phyloP scores from a whole-genome alignment of 2,329 filamentous ascomycete genomes.

The Pochonia chlamydosporia region DNA sequence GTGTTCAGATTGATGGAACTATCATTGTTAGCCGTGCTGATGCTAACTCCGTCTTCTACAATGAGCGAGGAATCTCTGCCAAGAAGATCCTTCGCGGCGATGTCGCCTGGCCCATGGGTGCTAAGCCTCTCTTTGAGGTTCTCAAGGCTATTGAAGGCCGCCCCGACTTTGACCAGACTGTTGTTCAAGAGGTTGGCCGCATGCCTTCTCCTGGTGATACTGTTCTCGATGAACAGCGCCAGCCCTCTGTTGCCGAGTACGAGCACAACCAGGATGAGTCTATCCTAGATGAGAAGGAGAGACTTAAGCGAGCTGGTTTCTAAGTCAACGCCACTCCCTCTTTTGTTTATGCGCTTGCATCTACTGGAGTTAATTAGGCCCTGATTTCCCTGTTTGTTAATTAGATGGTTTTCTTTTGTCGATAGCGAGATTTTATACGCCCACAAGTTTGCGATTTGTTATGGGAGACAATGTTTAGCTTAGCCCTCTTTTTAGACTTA shows the following conservation, averaged over 20 bases:
- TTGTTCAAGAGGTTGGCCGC: conserved; percentile 21
- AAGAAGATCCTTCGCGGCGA: conserved; percentile 29
- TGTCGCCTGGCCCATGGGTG: conserved; percentile 33
- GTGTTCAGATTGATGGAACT: conserved; percentile 75
- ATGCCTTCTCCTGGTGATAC: conserved; percentile 15
- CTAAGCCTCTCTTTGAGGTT: conserved; percentile 31
- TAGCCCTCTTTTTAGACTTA: no score
- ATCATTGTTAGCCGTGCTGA: conserved; percentile 70
- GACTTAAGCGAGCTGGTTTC: conserved; percentile 12
- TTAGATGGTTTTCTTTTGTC: background rate
- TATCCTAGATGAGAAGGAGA: conserved; percentile 20
- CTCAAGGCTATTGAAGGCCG: conserved; percentile 32
- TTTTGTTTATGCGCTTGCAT: background rate
- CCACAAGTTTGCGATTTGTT: background rate
- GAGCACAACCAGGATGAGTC: conserved; percentile 11
- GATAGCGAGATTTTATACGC: background rate
- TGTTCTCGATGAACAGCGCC: conserved; percentile 26
- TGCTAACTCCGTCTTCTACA: conserved; percentile 75
- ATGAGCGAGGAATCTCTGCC: conserved; percentile 40
- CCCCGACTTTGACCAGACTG: conserved; percentile 16
- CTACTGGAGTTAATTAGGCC: background rate
- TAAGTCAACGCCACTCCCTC: background rate
- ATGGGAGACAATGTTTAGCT: no score
- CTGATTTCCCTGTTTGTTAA: background rate
- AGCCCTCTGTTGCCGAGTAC: conserved; percentile 14